These are phyloP conservation scores for Entelexis sorbosivorans DNA, from an alignment of 1,139 yeast species.

Conservation along the genomic window DNA sequence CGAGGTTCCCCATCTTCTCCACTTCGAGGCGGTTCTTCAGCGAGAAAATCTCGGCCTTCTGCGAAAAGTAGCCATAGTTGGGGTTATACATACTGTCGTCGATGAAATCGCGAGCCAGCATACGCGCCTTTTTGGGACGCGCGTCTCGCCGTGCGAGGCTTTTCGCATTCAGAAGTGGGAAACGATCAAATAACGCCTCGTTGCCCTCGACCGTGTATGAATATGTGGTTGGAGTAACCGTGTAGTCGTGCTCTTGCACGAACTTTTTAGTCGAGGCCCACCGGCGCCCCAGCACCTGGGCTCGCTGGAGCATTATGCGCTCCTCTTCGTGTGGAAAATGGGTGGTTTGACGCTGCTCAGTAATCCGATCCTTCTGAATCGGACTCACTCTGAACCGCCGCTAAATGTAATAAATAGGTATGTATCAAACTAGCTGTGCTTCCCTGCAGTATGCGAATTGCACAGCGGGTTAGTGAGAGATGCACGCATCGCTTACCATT, in stretches of 20 bases:
- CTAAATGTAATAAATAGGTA: no score
- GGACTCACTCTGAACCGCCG: no score
- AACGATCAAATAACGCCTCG: slow-evolving; percentile 34
- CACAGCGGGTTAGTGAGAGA: no score
- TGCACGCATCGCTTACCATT: no score
- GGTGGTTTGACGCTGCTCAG: background rate
- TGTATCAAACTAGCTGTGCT: no score
- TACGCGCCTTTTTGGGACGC: slow-evolving; percentile 55
- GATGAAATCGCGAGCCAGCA: slow-evolving; percentile 67
- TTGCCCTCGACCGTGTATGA: slow-evolving; percentile 28
- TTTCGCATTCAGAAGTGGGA: slow-evolving; percentile 40
- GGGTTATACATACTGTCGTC: slow-evolving; percentile 81
- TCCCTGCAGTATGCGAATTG: no score
- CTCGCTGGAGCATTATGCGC: background rate
- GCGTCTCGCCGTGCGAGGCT: slow-evolving; percentile 38
- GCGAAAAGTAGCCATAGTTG: slow-evolving; percentile 67
- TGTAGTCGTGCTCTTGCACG: slow-evolving; percentile 28
- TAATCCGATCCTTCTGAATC: background rate
- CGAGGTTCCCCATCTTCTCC: slow-evolving; percentile 47
- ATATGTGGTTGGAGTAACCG: slow-evolving; percentile 29
- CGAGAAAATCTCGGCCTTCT: slow-evolving; percentile 62
- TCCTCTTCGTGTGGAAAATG: background rate
- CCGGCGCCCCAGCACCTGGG: background rate
- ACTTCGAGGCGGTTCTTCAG: slow-evolving; percentile 38
- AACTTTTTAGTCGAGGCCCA: slow-evolving; percentile 3